These are phyloP conservation scores for Imleria badia DNA, from an alignment of 768 basidiomycete genomes.

Conservation along the genomic window DNA sequence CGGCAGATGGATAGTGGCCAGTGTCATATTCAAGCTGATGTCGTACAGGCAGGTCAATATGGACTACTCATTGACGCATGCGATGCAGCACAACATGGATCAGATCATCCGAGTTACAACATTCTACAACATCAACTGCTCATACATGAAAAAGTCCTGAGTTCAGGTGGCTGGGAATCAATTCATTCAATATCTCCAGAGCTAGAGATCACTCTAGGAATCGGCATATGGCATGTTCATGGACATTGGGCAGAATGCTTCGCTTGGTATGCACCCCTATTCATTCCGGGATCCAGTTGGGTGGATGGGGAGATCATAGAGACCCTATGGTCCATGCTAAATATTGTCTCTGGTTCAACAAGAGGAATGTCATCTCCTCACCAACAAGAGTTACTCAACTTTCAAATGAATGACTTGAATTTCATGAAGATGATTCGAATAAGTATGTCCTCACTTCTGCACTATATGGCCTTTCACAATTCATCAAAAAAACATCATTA, in stretches of 20 bases:
- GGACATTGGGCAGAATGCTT: conserved; percentile 26
- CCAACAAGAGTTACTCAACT: background rate
- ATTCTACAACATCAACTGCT: conserved; percentile 11
- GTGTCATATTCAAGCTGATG: too few species aligned
- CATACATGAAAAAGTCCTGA: conserved; percentile 5
- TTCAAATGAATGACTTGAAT: conserved; percentile 11
- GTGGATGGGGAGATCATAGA: conserved; percentile 10
- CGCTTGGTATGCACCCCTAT: background rate
- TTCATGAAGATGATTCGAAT: conserved; percentile 6
- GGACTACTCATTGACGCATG: background rate
- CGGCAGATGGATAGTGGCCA: too few species aligned
- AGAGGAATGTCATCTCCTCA: background rate
- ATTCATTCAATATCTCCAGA: background rate
- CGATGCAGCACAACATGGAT: background rate
- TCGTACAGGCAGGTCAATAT: conserved; percentile 9
- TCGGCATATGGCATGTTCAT: conserved; percentile 29
- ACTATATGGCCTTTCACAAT: too few species aligned
- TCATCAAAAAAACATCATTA: too few species aligned
- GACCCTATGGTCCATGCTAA: background rate
- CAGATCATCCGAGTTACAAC: accelerated
- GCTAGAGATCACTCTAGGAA: conserved; percentile 9
- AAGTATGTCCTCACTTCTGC: too few species aligned
- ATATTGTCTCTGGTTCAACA: background rate
- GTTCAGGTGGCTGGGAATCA: background rate
- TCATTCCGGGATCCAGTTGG: background rate